Percentiles rank a stretch among this genome's conserved stretches.
Evolutionary conservation across 192 early-diverging fungal species (phyloP).

Genomic region (Coemansia sp.): DNA sequence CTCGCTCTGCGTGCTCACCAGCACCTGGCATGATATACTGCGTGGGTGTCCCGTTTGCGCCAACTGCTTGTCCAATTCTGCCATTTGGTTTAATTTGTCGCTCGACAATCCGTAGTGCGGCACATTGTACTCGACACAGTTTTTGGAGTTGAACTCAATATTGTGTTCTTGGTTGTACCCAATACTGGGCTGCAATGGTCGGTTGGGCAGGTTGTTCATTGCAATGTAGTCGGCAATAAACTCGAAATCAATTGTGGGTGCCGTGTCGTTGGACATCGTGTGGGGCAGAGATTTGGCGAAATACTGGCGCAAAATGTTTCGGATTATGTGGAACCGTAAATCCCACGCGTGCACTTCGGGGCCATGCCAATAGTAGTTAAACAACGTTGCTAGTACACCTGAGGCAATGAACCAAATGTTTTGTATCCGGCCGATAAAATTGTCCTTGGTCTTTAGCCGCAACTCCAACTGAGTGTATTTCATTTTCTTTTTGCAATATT

Average conservation of each 20-base stretch:
- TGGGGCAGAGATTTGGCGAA: constrained; percentile 43
- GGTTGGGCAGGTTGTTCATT: constrained; percentile 32
- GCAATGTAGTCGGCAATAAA: constrained; percentile 36
- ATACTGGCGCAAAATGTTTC: constrained; percentile 29
- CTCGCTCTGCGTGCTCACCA: constrained; percentile 12
- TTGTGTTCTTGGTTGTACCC: constrained; percentile 36
- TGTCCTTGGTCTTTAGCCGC: constrained; percentile 33
- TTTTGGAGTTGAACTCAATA: constrained; percentile 8
- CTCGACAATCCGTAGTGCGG: constrained; percentile 21
- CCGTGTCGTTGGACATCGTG: constrained; percentile 18
- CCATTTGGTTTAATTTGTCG: constrained; percentile 21
- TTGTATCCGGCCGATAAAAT: constrained; percentile 19
- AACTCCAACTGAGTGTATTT: constrained; percentile 6
- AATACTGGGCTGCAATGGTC: constrained; percentile 9
- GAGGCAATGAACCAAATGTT: constrained; percentile 36
- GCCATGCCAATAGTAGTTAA: constrained; percentile 41
- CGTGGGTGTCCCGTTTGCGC: constrained; percentile 16
- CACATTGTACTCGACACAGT: constrained; percentile 16
- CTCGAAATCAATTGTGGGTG: constrained; percentile 32
- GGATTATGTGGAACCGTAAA: constrained; percentile 41
- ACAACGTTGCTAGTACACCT: constrained; percentile 5
- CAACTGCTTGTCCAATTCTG: constrained; percentile 8
- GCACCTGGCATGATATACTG: constrained; percentile 35
- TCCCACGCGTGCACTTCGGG: constrained; percentile 23
- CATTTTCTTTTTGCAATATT: background rate